Percentiles rank a stretch among this genome's conserved stretches.
Conservation (phyloP, 1,284 basidiomycete genomes). For the Cystobasidiaceae sp. region DNA sequence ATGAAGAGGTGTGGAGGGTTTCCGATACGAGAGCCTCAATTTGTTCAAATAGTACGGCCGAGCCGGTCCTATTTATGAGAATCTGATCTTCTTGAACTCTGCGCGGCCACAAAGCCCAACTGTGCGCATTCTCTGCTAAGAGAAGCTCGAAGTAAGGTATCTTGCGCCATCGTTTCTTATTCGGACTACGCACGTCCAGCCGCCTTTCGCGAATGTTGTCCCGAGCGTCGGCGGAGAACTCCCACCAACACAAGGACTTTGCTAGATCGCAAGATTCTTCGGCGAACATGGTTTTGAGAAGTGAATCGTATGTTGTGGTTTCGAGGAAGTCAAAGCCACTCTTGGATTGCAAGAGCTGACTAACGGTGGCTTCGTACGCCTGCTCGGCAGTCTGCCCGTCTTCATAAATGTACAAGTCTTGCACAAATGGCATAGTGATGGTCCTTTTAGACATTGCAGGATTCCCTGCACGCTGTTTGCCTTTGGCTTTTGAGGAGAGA, state of each 20-base stretch:
- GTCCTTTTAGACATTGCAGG: background rate
- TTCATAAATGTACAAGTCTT: background rate
- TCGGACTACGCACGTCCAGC: background rate
- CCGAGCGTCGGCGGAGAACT: constrained; percentile 2
- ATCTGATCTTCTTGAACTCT: background rate
- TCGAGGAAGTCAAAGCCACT: constrained; percentile 1
- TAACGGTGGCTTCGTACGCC: background rate
- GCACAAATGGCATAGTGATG: background rate
- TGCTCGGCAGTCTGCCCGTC: background rate
- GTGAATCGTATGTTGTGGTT: background rate
- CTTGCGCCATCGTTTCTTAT: background rate
- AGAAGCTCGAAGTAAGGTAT: background rate
- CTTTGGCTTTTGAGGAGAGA: constrained; percentile 6
- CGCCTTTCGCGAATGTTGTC: background rate
- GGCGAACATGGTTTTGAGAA: constrained; percentile 1
- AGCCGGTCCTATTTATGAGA: background rate
- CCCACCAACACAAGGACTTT: constrained; percentile 19
- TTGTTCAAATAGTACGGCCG: background rate
- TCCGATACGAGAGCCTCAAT: background rate
- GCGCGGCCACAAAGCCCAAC: constrained; percentile 24
- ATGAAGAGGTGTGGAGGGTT: background rate
- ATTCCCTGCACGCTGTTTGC: background rate
- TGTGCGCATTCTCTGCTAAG: constrained; percentile 11
- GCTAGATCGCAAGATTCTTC: constrained; percentile 22
- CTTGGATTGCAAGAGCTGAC: background rate